phyloP scores from a whole-genome alignment of 306 rosid species.

The Coriaria nepalensis region DNA sequence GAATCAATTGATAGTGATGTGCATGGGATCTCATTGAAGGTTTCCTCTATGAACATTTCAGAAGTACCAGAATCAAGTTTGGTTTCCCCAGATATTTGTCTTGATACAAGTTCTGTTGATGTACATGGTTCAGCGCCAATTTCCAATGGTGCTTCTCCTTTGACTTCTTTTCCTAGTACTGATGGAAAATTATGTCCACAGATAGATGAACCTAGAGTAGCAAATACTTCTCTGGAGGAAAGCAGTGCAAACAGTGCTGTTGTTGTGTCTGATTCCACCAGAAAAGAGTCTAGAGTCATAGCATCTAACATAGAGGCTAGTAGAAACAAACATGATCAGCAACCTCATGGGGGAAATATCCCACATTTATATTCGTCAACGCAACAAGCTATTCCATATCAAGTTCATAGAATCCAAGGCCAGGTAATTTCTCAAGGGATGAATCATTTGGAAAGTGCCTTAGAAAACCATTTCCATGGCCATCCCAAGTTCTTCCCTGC shows the following conservation, averaged over 20 bases:
- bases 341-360: conserved; percentile 12
- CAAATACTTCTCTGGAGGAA: conserved; percentile 13
- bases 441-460: conserved; percentile 21
- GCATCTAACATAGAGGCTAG: conserved; percentile 17
- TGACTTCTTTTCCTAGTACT: conserved; percentile 16
- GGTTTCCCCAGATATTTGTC: conserved; percentile 15
- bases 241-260: conserved; percentile 15
- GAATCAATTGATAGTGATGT: conserved; percentile 29
- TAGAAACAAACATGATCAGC: conserved; percentile 18
- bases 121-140: conserved; percentile 13
- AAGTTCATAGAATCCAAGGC: conserved; percentile 22
- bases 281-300: conserved; percentile 14
- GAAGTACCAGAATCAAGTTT: conserved; percentile 23
- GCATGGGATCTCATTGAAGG: conserved; percentile 17
- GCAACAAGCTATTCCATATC: conserved; percentile 20
- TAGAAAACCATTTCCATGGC: conserved; percentile 25
- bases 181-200: conserved; percentile 13
- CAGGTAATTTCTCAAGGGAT: conserved; percentile 32
- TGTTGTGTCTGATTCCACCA: conserved; percentile 15
- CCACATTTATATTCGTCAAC: conserved; percentile 19
- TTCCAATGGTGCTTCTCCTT: conserved; percentile 8
- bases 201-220: conserved; percentile 17
- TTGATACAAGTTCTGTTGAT: conserved; percentile 15
- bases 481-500: conserved; percentile 31
- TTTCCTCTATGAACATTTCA: conserved; percentile 22